Conservation (phyloP, 2,329 filamentous ascomycete species). For the Colletotrichum sp. region DNA sequence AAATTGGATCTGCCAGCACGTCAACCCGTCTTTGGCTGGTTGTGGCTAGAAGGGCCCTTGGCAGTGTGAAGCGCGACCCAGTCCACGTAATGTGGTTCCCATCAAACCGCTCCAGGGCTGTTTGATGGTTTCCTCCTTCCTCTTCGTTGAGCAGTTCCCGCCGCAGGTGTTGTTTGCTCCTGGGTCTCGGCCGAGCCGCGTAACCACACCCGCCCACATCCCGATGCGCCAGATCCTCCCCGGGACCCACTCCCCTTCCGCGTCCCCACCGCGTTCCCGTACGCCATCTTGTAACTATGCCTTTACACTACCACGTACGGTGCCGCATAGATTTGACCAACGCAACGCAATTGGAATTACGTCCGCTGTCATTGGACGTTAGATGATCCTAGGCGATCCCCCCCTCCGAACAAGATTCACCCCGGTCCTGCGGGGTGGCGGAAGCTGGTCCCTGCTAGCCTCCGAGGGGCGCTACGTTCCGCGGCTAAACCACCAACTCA, state of each 20-base stretch:
- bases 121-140: background rate
- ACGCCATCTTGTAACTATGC: background rate
- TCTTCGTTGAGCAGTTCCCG: background rate
- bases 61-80: background rate
- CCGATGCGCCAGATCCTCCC: background rate
- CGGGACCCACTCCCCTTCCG: background rate
- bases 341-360: conserved; percentile 8
- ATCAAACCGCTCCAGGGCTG: background rate
- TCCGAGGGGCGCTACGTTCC: background rate
- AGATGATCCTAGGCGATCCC: background rate
- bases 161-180: background rate
- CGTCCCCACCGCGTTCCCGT: background rate
- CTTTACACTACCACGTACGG: background rate
- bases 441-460: background rate
- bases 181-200: conserved; percentile 11
- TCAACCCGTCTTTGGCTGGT: background rate
- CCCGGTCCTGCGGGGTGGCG: background rate
- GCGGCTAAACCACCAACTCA: background rate
- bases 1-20: background rate
- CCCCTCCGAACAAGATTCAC: background rate
- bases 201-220: conserved; percentile 15
- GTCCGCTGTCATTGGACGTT: background rate
- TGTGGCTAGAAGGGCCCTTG: background rate
- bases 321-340: background rate
- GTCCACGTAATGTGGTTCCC: background rate